Evolutionary conservation across 2,329 filamentous ascomycete species (phyloP).

Genomic region (Neonectria faginata): DNA sequence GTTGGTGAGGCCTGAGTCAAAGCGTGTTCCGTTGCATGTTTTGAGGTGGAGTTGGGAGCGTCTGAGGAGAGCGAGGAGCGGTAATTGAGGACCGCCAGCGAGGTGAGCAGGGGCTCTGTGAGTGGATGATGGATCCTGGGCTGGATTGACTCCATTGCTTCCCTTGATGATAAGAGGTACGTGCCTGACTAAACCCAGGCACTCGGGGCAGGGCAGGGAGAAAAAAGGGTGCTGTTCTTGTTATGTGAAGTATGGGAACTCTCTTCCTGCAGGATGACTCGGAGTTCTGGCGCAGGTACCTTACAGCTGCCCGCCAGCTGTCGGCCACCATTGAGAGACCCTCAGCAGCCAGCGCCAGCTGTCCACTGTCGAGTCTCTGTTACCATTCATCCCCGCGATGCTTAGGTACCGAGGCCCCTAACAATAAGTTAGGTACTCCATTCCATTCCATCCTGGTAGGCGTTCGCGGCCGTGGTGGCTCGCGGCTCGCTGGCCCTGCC

Average conservation of each 20-base stretch:
- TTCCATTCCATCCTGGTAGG: slow-evolving; percentile 22
- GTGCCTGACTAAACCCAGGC: too few relatives aligned
- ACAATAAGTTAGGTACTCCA: background rate
- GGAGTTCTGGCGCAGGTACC: slow-evolving; percentile 19
- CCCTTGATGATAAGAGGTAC: background rate
- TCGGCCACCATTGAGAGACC: slow-evolving; percentile 3
- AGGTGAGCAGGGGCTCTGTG: background rate
- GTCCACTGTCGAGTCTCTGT: background rate
- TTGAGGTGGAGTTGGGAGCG: slow-evolving; percentile 17
- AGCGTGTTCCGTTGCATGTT: slow-evolving; percentile 14
- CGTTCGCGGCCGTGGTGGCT: slow-evolving; percentile 12
- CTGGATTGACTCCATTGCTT: background rate
- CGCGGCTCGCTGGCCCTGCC: slow-evolving; percentile 20
- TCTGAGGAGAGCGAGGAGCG: slow-evolving; percentile 7
- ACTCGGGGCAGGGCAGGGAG: background rate
- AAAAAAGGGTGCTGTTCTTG: background rate
- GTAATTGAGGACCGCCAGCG: background rate
- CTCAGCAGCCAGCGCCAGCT: slow-evolving; percentile 12
- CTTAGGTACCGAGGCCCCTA: too few relatives aligned
- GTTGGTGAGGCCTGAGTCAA: background rate
- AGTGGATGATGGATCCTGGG: background rate
- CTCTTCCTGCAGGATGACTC: slow-evolving; percentile 12
- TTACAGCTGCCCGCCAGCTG: slow-evolving; percentile 7
- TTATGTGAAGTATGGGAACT: background rate
- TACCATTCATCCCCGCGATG: background rate